Percentiles rank a stretch among this genome's conserved stretches.
phyloP scores from a whole-genome alignment of 306 rosid genomes.

The Nissolia schottii region DNA sequence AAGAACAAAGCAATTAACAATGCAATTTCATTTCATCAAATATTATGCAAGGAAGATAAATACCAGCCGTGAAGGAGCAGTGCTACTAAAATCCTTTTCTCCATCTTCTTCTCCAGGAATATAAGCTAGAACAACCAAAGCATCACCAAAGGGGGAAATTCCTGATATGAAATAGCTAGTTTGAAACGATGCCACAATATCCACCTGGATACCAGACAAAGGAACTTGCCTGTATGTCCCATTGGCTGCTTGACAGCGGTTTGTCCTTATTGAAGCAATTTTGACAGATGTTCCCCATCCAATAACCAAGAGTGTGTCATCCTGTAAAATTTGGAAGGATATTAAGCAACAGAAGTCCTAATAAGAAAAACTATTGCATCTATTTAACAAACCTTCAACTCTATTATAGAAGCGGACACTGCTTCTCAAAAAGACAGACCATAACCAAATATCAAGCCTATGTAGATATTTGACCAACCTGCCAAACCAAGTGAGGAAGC shows the following conservation, averaged over 20 bases:
- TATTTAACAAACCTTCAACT: constrained; percentile 8
- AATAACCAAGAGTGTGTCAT: constrained; percentile 71
- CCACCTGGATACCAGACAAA: constrained; percentile 59
- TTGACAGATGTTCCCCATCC: constrained; percentile 90
- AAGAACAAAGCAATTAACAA: constrained; percentile 4
- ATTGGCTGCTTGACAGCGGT: constrained; percentile 47
- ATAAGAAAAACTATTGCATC: not conserved
- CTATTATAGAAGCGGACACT: not conserved
- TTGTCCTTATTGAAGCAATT: constrained; percentile 70
- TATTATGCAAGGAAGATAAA: constrained; percentile 1
- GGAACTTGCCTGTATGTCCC: constrained; percentile 55
- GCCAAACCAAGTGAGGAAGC: constrained; percentile 87
- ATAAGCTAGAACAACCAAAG: constrained; percentile 78
- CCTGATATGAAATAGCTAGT: constrained; percentile 84
- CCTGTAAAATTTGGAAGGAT: constrained; percentile 40
- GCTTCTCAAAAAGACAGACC: not conserved
- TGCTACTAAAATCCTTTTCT: constrained; percentile 68
- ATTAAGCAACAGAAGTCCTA: constrained; percentile 17
- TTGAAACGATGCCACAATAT: constrained; percentile 80
- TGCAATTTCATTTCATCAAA: constrained; percentile 18
- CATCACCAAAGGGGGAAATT: constrained; percentile 77
- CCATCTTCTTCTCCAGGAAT: constrained; percentile 75
- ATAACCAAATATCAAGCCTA: constrained; percentile 11
- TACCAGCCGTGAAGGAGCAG: constrained; percentile 73
- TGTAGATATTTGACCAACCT: constrained; percentile 44